Evolutionary conservation across 768 basidiomycete genomes (phyloP), one percentile per base, ranked within the genome.

Genomic region (Tylopilus intermedius): DNA sequence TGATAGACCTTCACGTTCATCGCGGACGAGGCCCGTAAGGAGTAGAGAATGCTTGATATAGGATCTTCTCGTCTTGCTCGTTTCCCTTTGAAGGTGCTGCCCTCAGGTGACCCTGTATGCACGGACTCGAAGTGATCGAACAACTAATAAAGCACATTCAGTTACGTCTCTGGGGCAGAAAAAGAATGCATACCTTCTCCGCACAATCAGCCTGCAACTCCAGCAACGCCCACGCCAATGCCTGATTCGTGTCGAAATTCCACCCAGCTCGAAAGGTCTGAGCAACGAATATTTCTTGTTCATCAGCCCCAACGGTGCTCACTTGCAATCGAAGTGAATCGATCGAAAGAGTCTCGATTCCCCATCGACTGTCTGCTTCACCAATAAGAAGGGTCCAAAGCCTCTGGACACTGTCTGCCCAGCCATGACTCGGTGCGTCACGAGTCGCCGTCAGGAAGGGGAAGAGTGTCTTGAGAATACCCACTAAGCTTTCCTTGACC

Each of bases 191-290:
- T 61, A 90, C 90, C 74, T 83, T 80, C 47, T 76, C 76, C 4
- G 82, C 77, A 63, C 86, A 88, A 65, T 91, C 89, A 3, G 90
- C 88, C 54, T 89, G 87, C 21, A 94, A 71, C 65, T 92, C 84
- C 6, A 93, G 70, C 6, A 86, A 74, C 6, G 82, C 79, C 94
- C 94, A 96, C 0, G 84, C 76, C 30, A 89, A 67, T 1, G 88
- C 89, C 65, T 92, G 86, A 18, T 65, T 73, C 0, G 75, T 56
- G 54, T 82, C 81, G 61, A 98, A 91, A 58, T 81, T 79, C 74
- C 76, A 80, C 5, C 90, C 91, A 39, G 84, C 78, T 49, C 83
- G 74, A 65, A 91, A 90, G 1, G 88, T 88, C 24, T 66, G 72
- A 0, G 83, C 78, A 24, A 76, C 66, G 57, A 91, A 94, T 3